Base-by-base conservation (phyloP, 805 yeast genomes). In the Yarrowia keelungensis region DNA sequence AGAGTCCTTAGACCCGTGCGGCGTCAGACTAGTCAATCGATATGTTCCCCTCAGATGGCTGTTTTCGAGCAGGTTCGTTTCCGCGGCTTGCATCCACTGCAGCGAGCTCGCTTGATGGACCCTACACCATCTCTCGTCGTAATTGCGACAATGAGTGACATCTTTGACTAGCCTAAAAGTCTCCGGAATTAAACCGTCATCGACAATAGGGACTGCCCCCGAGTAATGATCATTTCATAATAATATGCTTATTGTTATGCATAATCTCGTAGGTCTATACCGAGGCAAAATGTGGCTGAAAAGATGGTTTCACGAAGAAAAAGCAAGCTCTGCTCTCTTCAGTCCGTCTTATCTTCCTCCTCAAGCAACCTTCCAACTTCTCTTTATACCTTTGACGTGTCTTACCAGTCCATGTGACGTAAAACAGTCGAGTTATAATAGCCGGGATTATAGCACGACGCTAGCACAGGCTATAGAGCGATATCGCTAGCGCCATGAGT, bases 181-280 rank as follows among this genome's bases (percentile, higher is more conserved):
- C 14, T 12, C 35, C 39, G 39, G 19, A 32, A 49, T 8, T 32
- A 49, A 32, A 12, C 1, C 26, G 15, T 7, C 8, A 38, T 15
- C 15, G 9, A 32, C 14, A 10, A 9, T 16, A 49, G 39, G 53
- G 38, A 32, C 49, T 1, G 53, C 14, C 19, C 38, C 10, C 8
- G 8, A 26, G 16, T 9, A 11, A 47, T 15, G 8, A 38, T 8
- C 7, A 32, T 49, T 9, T 11, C 19, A 3, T 15, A 15, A 8
- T 42, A 26, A 15, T 47, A 47, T 15, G 53, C 39, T 49, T 49
- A 49, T 15, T 32, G 53, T 32, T 49, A 49, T 49, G 53, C 53
- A 32, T 49, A 32, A 49, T 49, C n/a, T 8, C n/a, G 39, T 38
- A 32, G 38, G 16, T 19, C 19, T 32, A 32, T 32, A 49, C 39